Base-by-base conservation (phyloP, 179 eudicot species). In the Drosera spatulata region DNA sequence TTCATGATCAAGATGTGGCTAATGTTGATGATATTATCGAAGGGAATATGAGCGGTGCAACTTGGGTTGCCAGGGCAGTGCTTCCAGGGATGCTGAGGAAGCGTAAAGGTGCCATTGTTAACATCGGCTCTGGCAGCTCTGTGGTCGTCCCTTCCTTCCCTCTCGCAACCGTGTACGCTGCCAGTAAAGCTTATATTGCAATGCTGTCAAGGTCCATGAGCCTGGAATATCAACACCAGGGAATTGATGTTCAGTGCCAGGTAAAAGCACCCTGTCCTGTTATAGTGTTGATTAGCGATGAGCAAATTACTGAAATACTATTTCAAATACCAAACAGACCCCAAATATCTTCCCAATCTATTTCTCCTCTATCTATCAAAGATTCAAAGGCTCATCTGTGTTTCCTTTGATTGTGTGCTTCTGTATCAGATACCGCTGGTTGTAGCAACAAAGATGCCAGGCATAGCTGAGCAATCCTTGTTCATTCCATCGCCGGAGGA, bases 181-280 rank as follows among this genome's bases (percentile, higher is more conserved):
- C 85, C 53, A 77, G 85, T 3, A 82, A 82, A 72, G 76, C 69
- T 82, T 82, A 62, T 59, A 78, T 58, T 11, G 6, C 49, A 8
- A 73, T 73, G 91, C 60, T 84, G 53, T 77, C 91, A 33, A 82
- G 69, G 61, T 58, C 79, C 73, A 44, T 77, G 39, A 63, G 66
- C 65, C 53, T 84, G 72, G 86, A 79, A 60, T 84, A 81, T 61
- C 60, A 77, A 67, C 69, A 71, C 15, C 64, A 62, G 39, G 91
- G 86, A 57, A 79, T 81, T 41, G 86, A 81, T 57, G 71, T 84
- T 44, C 85, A 84, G 39, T 84, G 91, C 51, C 91, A 77, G 78
- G 85, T 84, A 65, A 22, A 22, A 22, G 33, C 33, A 13, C 14
- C 13, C 22, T n/a, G 15, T n/a, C 13, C 56, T 4, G 33, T 7